Base-by-base conservation (phyloP, 108 stramenopile species). In the Cyclotella cryptica region DNA sequence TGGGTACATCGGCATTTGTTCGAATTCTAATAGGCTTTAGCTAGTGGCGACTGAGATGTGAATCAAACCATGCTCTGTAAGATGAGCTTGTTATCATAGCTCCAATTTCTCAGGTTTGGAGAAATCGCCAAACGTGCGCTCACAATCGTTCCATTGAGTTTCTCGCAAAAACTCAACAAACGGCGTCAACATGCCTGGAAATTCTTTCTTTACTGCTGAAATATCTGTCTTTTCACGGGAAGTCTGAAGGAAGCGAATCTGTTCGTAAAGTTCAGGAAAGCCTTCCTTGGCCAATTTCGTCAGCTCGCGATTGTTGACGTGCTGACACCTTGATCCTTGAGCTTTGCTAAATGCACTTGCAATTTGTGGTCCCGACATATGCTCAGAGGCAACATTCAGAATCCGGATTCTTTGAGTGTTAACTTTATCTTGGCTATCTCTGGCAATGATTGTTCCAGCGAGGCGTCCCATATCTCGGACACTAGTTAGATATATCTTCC, bases 391-490 rank as follows among this genome's bases (percentile, higher is more conserved):
- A 43, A 80, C 72, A 63, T 80, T 80, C n/a, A 55, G 3, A 26
- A 80, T 53, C 27, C 29, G 35, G 6, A 18, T 17, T 27, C 21
- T 22, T 10, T 28, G 5, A 28, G 12, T n/a, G 11, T 49, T 64
- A 18, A 18, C 27, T 28, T 44, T 2, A 24, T 30, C n/a, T 19
- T 47, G 46, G 14, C 9, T 19, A 1, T 47, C 13, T 67, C 42
- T 30, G 22, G 35, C 44, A 12, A 80, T 42, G 64, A 66, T 30
- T 14, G 66, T 74, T 10, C 79, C 79, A 15, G 79, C 79, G 10
- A 80, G 30, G 17, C 72, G 46, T 15, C 79, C 79, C 79, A 80
- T 73, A 46, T 80, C 79, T 27, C 79, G 62, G 9, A 80, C 79
- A 30, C 62, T 66, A n/a, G 72, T 80, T 51, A 80, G 54, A 44